Evolutionary conservation across 768 basidiomycete genomes (phyloP), one percentile per base, ranked within the genome.

Genomic region (Crassisporium funariophilum): DNA sequence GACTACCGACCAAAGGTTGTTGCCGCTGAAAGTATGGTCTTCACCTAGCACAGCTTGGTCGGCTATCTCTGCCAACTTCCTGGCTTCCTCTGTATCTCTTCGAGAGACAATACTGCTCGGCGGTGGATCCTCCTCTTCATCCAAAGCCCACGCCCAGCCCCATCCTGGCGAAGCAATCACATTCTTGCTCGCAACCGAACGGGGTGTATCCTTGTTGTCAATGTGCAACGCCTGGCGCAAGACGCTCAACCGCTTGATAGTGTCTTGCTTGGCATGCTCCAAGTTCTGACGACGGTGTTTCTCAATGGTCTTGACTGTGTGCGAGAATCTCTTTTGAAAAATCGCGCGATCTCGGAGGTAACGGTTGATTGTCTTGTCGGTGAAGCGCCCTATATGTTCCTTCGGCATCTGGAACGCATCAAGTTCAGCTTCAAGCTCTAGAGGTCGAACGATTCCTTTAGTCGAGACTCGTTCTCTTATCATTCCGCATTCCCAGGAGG

Each of bases 21-120:
- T 91, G 33, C 71, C 83, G 54, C 78, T 88, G 54, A 86, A 62
- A 8, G 72, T 57, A 42, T 67, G 71, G 47, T 84, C 82, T 5
- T 78, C 78, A 57, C 81, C 81, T 13, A 83, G 54, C 34, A 83
- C 70, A 12, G 78, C 73, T 62, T 79, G 75, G 59, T 91, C 90
- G 4, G 90, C 91, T 25, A 90, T 75, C 41, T 76, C 78, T 19
- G 87, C 88, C 31, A 93, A 69, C 57, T 77, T 71, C 19, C 83
- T 72, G 8, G 90, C 91, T 68, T 93, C 90, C 29, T 74, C 72
- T 4, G 91, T 95, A 58, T 98, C 95, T 43, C 93, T 69, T 46
- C 94, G 73, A n/a, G 89, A 84, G 23, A 90, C 89, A 55, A 98
- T 91, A 43, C 92, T 94, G 57, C 87, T 90, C 2, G 95, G 89